Evolutionary conservation across 192 early-diverging fungal species (phyloP), one percentile per base, ranked within the genome.

Genomic region (Umbelopsis sp.): DNA sequence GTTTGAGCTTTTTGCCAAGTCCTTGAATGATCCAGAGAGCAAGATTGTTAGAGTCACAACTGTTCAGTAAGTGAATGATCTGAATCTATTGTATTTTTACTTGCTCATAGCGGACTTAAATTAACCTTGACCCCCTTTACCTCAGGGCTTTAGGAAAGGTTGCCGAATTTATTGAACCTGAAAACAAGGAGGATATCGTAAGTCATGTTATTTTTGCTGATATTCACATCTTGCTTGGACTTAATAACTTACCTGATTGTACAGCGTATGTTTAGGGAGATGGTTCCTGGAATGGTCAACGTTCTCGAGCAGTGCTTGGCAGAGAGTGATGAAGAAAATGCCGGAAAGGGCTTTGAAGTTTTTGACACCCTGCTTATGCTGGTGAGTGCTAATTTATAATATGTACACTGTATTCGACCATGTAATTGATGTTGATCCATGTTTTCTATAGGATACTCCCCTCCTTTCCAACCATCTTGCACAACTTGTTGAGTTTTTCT

Each of bases 241-340:
- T 50, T 45, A 69, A 31, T 26, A 24, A 52, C 26, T 24, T 41
- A n/a, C 38, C n/a, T 32, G 17, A 20, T 25, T 24, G 24, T 67
- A 43, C 69, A 81, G 82, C 82, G 82, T 77, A 84, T 84, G 68
- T 96, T 93, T 78, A 84, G 89, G 66, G 83, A 81, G 17, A 82
- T 94, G 45, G 82, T 96, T 36, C 96, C 96, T 11, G 73, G 83
- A 44, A 97, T 96, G 92, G 93, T 96, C 51, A 87, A 84, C 54
- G 92, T 96, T 0, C 78, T 97, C 70, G 88, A 93, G 74, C 88
- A 93, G 72, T 92, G 92, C 71, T 75, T 97, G 21, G 87, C 77
- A 45, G 80, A 83, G 4, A 82, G 80, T 36, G 92, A 97, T 71
- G 94, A 94, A 75, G 91, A 93, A 21, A 88, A 81, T 51, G 89